phyloP scores from a whole-genome alignment of 1,284 basidiomycete genomes.

The Trichosporon sp. region DNA sequence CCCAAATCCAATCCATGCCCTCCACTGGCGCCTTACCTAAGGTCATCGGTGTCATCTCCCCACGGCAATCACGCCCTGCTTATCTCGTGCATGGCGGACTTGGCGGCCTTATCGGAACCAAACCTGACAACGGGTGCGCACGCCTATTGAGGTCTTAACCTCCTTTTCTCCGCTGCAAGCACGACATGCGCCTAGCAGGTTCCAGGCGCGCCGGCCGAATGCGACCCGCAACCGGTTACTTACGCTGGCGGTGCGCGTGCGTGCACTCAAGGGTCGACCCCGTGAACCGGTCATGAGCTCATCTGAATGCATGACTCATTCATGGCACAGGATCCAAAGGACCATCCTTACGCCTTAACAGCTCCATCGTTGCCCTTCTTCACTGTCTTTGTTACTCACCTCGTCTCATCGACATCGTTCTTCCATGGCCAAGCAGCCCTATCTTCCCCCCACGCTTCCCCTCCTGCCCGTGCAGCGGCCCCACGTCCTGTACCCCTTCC shows the following conservation, averaged over 20 bases:
- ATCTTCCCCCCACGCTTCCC: conserved; percentile 48
- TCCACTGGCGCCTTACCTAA: background rate
- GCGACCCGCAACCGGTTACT: conserved; percentile 2
- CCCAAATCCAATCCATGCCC: background rate
- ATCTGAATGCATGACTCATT: conserved; percentile 17
- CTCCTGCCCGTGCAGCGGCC: conserved; percentile 48
- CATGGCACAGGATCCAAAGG: background rate
- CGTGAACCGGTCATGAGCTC: conserved; percentile 14
- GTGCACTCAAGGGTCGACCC: background rate
- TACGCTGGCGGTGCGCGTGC: background rate
- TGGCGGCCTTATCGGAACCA: background rate
- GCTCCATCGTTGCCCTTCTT: background rate
- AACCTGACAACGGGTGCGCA: background rate
- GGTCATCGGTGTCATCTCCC: background rate
- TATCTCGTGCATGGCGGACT: background rate
- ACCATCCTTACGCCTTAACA: background rate
- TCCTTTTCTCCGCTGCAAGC: background rate
- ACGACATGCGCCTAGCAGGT: background rate
- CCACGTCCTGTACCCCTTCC: conserved; percentile 48
- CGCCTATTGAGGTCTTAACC: background rate
- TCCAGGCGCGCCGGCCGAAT: conserved; percentile 20
- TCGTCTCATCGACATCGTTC: background rate
- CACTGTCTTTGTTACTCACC: background rate
- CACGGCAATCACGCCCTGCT: background rate
- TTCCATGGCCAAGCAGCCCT: conserved; percentile 32